phyloP scores from a whole-genome alignment of 1,139 yeast genomes.

The Pichia inconspicua region DNA sequence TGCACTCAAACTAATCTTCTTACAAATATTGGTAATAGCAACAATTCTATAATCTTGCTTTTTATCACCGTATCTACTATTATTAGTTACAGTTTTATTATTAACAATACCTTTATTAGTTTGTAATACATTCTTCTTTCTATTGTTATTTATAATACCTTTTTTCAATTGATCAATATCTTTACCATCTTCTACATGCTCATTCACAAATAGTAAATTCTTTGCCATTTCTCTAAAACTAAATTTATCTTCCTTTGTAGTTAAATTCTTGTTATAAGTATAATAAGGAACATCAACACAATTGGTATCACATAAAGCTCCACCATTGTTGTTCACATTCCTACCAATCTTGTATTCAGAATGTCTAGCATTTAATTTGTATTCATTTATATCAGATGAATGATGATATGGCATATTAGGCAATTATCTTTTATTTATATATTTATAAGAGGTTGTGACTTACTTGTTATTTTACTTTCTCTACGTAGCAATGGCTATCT shows the following conservation, averaged over 20 bases:
- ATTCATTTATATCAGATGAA: neutral
- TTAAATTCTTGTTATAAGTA: neutral
- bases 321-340: neutral
- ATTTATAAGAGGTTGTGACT: neutral
- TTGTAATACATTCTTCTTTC: neutral
- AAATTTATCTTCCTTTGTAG: neutral
- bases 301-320: constrained; percentile 4
- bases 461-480: neutral
- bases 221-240: constrained; percentile 1
- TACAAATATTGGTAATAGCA: constrained; percentile 33
- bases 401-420: neutral
- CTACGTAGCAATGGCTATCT: neutral
- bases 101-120: constrained; percentile 6
- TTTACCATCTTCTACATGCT: neutral
- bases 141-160: neutral
- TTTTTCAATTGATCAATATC: neutral
- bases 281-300: neutral
- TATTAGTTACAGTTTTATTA: neutral
- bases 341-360: neutral
- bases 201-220: neutral
- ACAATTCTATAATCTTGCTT: constrained; percentile 19
- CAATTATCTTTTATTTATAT: neutral
- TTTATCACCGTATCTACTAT: neutral
- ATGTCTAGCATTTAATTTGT: neutral
- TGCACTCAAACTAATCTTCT: constrained; percentile 39